Conservation (phyloP, 1,284 basidiomycete genomes). For the Hymenochaete sp. region DNA sequence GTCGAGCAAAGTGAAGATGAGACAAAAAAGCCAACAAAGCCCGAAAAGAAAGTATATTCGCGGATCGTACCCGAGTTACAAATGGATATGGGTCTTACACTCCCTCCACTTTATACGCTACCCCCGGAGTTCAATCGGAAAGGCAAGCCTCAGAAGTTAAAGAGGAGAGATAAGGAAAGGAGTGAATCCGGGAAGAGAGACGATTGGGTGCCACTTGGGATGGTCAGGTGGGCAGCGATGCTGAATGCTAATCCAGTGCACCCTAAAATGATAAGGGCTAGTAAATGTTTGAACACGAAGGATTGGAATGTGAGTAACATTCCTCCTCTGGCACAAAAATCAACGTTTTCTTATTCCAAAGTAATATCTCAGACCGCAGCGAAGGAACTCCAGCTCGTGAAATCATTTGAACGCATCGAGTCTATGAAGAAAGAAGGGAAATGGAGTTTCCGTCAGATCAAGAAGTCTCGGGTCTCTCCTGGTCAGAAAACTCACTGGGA, state of each 20-base stretch:
- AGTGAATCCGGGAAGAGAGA: constrained; percentile 38
- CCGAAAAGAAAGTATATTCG: neutral
- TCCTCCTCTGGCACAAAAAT: constrained; percentile 5
- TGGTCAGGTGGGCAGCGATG: constrained; percentile 63
- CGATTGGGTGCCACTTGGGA: constrained; percentile 58
- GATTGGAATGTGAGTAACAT: constrained; percentile 64
- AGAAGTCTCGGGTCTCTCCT: constrained; percentile 82
- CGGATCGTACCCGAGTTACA: neutral
- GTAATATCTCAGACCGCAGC: constrained; percentile 54
- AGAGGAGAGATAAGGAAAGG: constrained; percentile 37
- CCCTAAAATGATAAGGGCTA: constrained; percentile 54
- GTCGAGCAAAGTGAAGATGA: neutral
- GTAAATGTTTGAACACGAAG: constrained; percentile 65
- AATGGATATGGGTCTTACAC: constrained; percentile 37
- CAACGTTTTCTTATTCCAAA: neutral
- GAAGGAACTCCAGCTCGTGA: constrained; percentile 65
- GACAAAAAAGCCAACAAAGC: neutral
- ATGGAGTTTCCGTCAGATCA: constrained; percentile 95
- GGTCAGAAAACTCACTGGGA: constrained; percentile 92
- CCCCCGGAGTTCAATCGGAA: constrained; percentile 58
- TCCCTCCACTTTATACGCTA: constrained; percentile 54
- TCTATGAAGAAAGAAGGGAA: constrained; percentile 69
- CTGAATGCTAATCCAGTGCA: constrained; percentile 66
- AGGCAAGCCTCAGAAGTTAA: constrained; percentile 46
- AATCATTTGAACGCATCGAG: constrained; percentile 83